phyloP scores from a whole-genome alignment of 192 early-diverging fungal species.

The Cetraspora pellucida region DNA sequence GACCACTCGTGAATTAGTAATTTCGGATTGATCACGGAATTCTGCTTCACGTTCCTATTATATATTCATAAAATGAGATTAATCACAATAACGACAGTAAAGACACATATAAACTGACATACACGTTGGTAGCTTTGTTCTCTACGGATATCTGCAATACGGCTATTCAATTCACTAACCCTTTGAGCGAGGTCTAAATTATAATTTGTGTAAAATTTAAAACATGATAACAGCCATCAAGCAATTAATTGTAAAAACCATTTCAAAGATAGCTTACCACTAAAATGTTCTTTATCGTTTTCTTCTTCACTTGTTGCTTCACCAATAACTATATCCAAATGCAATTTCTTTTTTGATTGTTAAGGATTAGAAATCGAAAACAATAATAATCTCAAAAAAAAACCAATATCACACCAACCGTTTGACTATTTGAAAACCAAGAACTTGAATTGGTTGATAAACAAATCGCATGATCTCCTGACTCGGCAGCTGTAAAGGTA shows the following conservation, averaged over 20 bases:
- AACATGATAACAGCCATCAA: not conserved
- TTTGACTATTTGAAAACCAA: conserved; percentile 75
- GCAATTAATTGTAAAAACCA: not conserved
- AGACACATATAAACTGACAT: conserved; percentile 36
- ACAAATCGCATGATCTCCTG: conserved; percentile 92
- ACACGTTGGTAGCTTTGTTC: conserved; percentile 92
- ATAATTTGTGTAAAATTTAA: not conserved
- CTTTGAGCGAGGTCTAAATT: conserved; percentile 65
- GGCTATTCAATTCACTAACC: conserved; percentile 81
- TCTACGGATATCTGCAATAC: conserved; percentile 77
- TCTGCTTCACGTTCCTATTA: conserved; percentile 82
- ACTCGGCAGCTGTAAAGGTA: conserved; percentile 85
- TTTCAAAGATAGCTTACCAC: conserved; percentile 16
- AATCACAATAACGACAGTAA: not conserved
- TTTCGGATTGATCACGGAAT: conserved; percentile 86
- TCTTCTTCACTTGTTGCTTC: conserved; percentile 59
- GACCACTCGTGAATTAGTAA: conserved; percentile 81
- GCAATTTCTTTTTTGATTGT: conserved; percentile 41
- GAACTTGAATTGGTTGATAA: conserved; percentile 64
- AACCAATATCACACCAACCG: conserved; percentile 52
- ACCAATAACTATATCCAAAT: conserved; percentile 71
- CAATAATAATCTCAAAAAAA: conserved; percentile 6
- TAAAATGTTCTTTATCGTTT: conserved; percentile 38
- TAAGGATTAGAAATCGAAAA: not conserved
- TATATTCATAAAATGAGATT: not conserved